phyloP scores from a whole-genome alignment of 352 stramenopile species.

The Phytopythium boreale region DNA sequence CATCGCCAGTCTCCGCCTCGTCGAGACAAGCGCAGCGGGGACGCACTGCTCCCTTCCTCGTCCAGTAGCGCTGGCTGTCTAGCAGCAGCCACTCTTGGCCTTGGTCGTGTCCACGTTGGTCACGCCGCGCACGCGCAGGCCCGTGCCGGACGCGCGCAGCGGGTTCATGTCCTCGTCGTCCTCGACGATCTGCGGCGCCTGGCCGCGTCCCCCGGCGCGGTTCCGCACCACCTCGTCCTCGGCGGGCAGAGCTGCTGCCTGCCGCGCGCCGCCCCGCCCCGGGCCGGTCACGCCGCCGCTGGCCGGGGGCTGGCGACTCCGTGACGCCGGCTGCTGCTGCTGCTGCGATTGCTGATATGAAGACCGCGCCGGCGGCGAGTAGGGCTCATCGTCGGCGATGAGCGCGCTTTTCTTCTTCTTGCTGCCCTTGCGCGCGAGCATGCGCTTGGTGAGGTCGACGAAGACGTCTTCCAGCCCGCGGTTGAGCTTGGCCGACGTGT shows the following conservation, averaged over 20 bases:
- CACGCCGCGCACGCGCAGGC: conserved; percentile 45
- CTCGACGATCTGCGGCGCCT: conserved; percentile 62
- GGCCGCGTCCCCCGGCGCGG: conserved; percentile 44
- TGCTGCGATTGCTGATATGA: conserved; percentile 14
- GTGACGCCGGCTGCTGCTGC: conserved; percentile 8
- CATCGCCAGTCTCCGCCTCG: neutral
- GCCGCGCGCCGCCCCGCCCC: neutral
- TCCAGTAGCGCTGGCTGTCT: neutral
- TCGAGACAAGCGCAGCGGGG: neutral
- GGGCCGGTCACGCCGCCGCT: neutral
- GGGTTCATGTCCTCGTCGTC: conserved; percentile 35
- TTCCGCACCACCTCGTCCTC: conserved; percentile 20
- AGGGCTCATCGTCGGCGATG: conserved; percentile 71
- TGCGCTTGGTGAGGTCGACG: conserved; percentile 84
- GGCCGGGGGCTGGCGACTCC: conserved; percentile 9
- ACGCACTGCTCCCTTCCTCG: neutral
- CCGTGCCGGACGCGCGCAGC: conserved; percentile 25
- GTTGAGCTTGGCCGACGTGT: conserved; percentile 92
- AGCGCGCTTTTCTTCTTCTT: conserved; percentile 80
- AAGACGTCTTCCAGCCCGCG: conserved; percentile 90
- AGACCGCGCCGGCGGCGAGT: conserved; percentile 24
- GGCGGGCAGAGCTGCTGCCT: neutral
- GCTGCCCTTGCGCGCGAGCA: conserved; percentile 54
- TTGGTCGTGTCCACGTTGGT: conserved; percentile 48
- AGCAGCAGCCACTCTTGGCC: conserved; percentile 56